Percentiles rank a stretch among this genome's conserved stretches.
These are phyloP conservation scores for Penicillium crustosum DNA, from an alignment of 2,329 filamentous ascomycete species.

Conservation along the genomic window DNA sequence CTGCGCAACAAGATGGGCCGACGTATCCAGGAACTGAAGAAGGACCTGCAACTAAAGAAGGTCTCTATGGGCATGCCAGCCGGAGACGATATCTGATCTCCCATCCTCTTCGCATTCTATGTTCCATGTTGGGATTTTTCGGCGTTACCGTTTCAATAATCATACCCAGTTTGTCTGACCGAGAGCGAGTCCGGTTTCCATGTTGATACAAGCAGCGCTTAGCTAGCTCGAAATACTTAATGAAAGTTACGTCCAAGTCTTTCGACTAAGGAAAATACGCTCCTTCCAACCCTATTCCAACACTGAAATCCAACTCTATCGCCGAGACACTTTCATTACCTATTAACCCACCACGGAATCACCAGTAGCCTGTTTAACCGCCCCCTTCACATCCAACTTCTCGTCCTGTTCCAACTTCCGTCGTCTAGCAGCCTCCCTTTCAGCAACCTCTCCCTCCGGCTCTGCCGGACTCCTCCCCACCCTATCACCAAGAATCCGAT, in stretches of 20 bases:
- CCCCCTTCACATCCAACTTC: slow-evolving; percentile 30
- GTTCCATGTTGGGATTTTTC: neutral
- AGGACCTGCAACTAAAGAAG: slow-evolving; percentile 47
- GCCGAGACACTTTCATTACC: neutral
- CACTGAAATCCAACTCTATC: neutral
- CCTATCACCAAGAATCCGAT: slow-evolving; percentile 30
- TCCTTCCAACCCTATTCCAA: neutral
- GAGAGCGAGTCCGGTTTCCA: neutral
- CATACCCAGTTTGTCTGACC: slow-evolving; percentile 7
- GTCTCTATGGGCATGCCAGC: slow-evolving; percentile 42
- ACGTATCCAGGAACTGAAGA: slow-evolving; percentile 46
- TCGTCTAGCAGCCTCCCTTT: slow-evolving; percentile 27
- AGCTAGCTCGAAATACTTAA: slow-evolving; percentile 5
- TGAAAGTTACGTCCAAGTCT: slow-evolving; percentile 8
- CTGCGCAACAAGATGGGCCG: slow-evolving; percentile 46
- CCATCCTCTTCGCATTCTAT: slow-evolving; percentile 30
- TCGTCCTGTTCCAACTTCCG: slow-evolving; percentile 30
- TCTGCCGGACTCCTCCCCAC: slow-evolving; percentile 22
- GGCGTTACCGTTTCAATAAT: slow-evolving; percentile 1
- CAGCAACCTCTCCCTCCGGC: slow-evolving; percentile 14
- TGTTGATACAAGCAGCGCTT: slow-evolving; percentile 2
- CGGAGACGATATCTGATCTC: slow-evolving; percentile 31
- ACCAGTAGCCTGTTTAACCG: slow-evolving; percentile 30
- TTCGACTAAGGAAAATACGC: too few species aligned
- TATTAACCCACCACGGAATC: slow-evolving; percentile 26